phyloP scores from a whole-genome alignment of 139 green algal genomes.

The Micractinium conductrix region DNA sequence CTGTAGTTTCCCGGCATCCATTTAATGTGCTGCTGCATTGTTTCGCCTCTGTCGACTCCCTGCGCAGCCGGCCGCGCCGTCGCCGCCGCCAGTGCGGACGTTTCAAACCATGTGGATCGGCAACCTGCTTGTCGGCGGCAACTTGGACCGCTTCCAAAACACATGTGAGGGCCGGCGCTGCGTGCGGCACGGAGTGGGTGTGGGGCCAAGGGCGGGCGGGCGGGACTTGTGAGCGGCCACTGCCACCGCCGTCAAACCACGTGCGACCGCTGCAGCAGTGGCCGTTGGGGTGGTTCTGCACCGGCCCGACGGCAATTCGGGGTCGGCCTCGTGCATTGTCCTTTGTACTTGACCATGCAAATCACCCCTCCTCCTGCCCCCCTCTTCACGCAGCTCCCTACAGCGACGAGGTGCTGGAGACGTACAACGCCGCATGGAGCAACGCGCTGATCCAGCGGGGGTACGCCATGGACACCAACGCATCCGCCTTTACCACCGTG shows the following conservation, averaged over 20 bases:
- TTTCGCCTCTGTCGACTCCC: background rate
- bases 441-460: background rate
- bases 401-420: background rate
- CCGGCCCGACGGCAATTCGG: background rate
- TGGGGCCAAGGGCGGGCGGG: too few species aligned
- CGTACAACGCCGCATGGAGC: conserved; percentile 4
- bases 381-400: background rate
- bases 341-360: background rate
- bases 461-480: background rate
- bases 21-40: background rate
- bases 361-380: background rate
- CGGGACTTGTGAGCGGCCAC: background rate
- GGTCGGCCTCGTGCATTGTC: background rate
- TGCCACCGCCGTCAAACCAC: background rate
- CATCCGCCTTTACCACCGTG: background rate
- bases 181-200: too few species aligned
- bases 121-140: conserved; percentile 19
- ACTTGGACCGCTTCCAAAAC: background rate
- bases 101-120: conserved; percentile 2
- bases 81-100: background rate
- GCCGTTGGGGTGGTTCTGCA: background rate
- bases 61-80: too few species aligned
- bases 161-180: background rate
- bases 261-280: background rate
- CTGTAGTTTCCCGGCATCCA: too few species aligned